Percentiles rank a stretch among this genome's conserved stretches.
Conservation (phyloP, 1,284 basidiomycete genomes). For the Rugosomyces carneus region DNA sequence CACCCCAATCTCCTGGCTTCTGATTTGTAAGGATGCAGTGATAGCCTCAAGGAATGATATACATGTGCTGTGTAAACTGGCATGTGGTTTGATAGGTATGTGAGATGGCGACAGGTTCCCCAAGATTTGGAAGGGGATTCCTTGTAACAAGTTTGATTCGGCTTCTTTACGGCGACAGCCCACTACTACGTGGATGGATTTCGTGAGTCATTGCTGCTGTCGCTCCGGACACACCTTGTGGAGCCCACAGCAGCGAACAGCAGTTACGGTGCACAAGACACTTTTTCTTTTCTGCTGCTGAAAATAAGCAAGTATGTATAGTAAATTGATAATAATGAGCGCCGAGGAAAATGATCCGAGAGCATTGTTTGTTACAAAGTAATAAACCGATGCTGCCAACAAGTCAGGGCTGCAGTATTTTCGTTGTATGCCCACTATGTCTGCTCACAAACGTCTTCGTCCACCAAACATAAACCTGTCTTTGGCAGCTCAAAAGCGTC, state of each 20-base stretch:
- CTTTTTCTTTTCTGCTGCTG: no score
- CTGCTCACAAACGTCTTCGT: slow-evolving; percentile 24
- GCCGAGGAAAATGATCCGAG: neutral
- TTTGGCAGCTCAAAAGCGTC: slow-evolving; percentile 24
- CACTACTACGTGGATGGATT: no score
- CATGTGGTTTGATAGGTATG: neutral
- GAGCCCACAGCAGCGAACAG: no score
- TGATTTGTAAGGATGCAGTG: neutral
- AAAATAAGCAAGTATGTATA: no score
- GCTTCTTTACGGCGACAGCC: no score
- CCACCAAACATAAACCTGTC: slow-evolving; percentile 31
- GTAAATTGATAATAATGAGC: no score
- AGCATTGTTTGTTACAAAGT: neutral
- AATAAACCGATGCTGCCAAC: slow-evolving; percentile 5
- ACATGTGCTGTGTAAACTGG: neutral
- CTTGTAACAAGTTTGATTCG: no score
- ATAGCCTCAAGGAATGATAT: neutral
- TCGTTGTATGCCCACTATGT: slow-evolving; percentile 12
- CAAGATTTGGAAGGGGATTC: neutral
- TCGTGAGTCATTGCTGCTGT: no score
- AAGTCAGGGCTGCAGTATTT: slow-evolving; percentile 9
- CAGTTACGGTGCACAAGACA: no score
- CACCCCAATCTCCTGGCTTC: neutral
- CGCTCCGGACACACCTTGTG: no score
- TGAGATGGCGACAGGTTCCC: neutral